Percentiles rank a stretch among this genome's conserved stretches.
Conservation (phyloP, 805 yeast genomes). For the Metschnikowia bowlesiae region DNA sequence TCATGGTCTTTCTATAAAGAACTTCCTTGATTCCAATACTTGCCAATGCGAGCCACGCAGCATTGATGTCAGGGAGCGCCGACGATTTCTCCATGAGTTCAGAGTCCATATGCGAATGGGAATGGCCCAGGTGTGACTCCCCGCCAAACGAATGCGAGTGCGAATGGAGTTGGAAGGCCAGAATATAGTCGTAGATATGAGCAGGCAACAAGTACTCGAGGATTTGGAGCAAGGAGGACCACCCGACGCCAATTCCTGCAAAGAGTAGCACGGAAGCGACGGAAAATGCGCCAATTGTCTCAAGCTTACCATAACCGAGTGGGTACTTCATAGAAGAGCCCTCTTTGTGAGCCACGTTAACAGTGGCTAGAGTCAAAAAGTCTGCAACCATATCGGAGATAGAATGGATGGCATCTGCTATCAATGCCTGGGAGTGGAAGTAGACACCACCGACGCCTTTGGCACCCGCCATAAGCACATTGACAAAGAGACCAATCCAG, state of each 20-base stretch:
- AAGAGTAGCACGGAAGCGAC: constrained; percentile 78
- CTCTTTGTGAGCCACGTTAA: constrained; percentile 59
- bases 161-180: constrained; percentile 47
- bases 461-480: constrained; percentile 78
- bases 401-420: constrained; percentile 95
- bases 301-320: constrained; percentile 87
- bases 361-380: constrained; percentile 83
- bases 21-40: constrained; percentile 86
- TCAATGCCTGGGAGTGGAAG: constrained; percentile 89
- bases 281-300: constrained; percentile 84
- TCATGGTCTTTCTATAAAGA: constrained; percentile 76
- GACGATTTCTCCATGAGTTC: constrained; percentile 2
- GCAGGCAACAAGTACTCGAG: constrained; percentile 66
- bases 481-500: constrained; percentile 82
- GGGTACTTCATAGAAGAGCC: constrained; percentile 66
- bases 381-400: constrained; percentile 87
- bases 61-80: constrained; percentile 60
- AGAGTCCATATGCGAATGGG: constrained; percentile 9
- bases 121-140: constrained; percentile 10
- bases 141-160: constrained; percentile 43
- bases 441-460: constrained; percentile 86
- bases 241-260: constrained; percentile 90
- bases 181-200: constrained; percentile 49
- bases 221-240: constrained; percentile 69
- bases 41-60: constrained; percentile 94